Base-by-base conservation (phyloP, 495 filamentous ascomycete genomes). In the Amniculicola lignicola region DNA sequence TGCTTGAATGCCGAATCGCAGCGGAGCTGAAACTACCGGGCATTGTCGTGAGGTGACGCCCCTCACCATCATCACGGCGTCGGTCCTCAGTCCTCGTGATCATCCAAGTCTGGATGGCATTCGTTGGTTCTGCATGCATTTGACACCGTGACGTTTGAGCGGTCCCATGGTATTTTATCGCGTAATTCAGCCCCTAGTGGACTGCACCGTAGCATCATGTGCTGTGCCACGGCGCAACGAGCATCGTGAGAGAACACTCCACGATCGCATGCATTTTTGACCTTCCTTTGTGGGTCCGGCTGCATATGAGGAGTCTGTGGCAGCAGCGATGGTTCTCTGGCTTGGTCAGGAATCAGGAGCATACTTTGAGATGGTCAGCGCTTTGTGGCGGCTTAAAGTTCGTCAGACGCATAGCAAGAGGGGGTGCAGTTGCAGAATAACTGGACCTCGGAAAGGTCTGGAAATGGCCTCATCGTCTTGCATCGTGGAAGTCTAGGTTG, bases 131-230 rank as follows among this genome's bases (percentile, higher is more conserved):
- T 11, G n/a, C 33, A 28, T 29, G 19, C 25, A 22, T 27, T 4
- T 54, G 38, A 43, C 24, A 36, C 49, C 18, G 53, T 56, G 53
- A 56, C 53, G 43, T 49, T 43, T 47, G 42, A 15, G 19, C 16
- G 43, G 27, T 51, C 24, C 46, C 18, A 51, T 11, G 36, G 9
- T 23, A 51, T 58, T 58, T 38, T 38, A 58, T 58, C 23, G 22
- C 54, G 54, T 51, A 58, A 58, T 58, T 54, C 24, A 1, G 37
- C 14, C 11, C 22, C 9, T 33, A 15, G 18, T 31, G 18, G 19
- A 15, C 28, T 25, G 53, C 36, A 21, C 11, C 2, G 50, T 49
- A 45, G 33, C 33, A 46, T 57, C 53, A 57, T 57, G 23, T n/a
- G 6, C 9, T 18, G 38, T 43, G n/a, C 36, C 11, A 37, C 23